Percentiles rank a stretch among this genome's conserved stretches.
phyloP scores from a whole-genome alignment of 2,329 filamentous ascomycete species.

The Rhynchosporium secalis region DNA sequence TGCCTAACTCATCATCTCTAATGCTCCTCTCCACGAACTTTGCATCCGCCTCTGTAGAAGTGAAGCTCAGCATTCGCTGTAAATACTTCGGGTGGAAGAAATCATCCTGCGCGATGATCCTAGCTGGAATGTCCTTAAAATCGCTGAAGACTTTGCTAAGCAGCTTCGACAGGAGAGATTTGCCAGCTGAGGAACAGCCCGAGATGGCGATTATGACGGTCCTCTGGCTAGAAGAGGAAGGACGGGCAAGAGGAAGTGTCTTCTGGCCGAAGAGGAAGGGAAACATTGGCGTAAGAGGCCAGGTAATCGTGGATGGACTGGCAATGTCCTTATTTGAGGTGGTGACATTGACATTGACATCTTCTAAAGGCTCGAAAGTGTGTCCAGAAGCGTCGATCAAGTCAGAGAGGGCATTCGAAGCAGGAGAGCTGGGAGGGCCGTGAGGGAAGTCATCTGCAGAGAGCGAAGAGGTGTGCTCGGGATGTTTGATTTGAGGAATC shows the following conservation, averaged over 20 bases:
- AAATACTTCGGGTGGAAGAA: conserved; percentile 28
- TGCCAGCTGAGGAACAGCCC: conserved; percentile 33
- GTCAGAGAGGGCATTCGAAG: neutral
- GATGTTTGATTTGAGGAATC: neutral
- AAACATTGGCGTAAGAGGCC: conserved; percentile 1
- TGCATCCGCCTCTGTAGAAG: conserved; percentile 8
- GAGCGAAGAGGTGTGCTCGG: neutral
- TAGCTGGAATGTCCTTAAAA: neutral
- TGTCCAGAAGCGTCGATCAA: neutral
- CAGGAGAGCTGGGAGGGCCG: conserved; percentile 1
- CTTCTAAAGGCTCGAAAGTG: neutral
- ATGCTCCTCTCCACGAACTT: conserved; percentile 12
- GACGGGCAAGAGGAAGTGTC: neutral
- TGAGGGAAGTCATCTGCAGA: neutral
- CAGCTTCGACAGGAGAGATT: conserved; percentile 30
- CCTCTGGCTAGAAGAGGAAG: conserved; percentile 4
- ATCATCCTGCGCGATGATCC: conserved; percentile 29
- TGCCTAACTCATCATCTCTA: conserved; percentile 7
- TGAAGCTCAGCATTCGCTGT: conserved; percentile 18
- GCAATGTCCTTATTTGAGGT: neutral
- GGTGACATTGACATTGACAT: neutral
- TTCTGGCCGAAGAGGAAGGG: neutral
- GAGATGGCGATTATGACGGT: conserved; percentile 29
- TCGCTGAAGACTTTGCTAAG: conserved; percentile 24
- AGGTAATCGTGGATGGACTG: neutral